Conservation (phyloP, 2,329 filamentous ascomycete species). For the Hymenoscyphus occultus region DNA sequence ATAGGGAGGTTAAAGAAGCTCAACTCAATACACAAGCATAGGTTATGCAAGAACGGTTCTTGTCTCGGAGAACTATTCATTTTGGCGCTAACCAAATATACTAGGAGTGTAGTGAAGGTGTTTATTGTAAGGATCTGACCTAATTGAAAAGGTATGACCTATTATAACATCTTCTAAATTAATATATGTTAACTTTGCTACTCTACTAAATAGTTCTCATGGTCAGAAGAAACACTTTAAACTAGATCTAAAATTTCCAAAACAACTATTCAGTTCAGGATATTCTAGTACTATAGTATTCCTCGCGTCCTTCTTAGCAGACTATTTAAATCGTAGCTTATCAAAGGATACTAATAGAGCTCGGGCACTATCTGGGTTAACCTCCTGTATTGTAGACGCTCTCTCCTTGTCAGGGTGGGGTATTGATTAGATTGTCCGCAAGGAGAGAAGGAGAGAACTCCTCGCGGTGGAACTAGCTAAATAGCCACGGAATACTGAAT, state of each 20-base stretch:
- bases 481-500: too few species aligned
- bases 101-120: constrained; percentile 48
- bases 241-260: constrained; percentile 12
- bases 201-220: neutral
- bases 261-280: neutral
- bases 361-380: constrained; percentile 11
- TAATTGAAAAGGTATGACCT: constrained; percentile 41
- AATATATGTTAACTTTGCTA: constrained; percentile 5
- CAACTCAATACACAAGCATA: constrained; percentile 13
- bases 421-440: too few species aligned
- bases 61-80: constrained; percentile 16
- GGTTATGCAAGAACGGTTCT: constrained; percentile 17
- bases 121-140: constrained; percentile 45
- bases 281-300: neutral
- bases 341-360: constrained; percentile 6
- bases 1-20: constrained; percentile 3
- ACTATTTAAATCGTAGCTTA: constrained; percentile 10
- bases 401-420: too few species aligned
- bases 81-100: constrained; percentile 14
- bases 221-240: constrained; percentile 7
- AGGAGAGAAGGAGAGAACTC: too few species aligned
- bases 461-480: too few species aligned
- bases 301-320: constrained; percentile 3
- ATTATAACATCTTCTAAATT: neutral
- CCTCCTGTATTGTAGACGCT: constrained; percentile 3